phyloP scores from a whole-genome alignment of 208 protist species.

The Leishmania braziliensis region DNA sequence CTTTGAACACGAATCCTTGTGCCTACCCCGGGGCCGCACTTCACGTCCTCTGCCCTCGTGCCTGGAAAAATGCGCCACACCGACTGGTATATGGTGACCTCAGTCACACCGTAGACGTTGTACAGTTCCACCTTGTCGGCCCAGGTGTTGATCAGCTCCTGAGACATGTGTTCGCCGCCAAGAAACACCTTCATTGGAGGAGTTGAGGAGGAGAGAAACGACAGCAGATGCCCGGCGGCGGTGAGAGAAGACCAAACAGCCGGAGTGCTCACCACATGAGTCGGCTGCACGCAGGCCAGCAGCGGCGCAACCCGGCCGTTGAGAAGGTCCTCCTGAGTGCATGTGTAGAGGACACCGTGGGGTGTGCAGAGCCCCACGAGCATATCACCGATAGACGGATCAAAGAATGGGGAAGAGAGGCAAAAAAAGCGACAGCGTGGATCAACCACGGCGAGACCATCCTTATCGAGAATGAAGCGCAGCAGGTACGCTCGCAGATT shows the following conservation, averaged over 20 bases:
- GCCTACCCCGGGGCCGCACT: slow-evolving; percentile 39
- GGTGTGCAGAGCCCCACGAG: slow-evolving; percentile 35
- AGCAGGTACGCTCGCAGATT: slow-evolving; percentile 53
- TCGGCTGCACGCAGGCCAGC: slow-evolving; percentile 28
- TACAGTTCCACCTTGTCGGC: slow-evolving; percentile 38
- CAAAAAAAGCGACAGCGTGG: slow-evolving; percentile 30
- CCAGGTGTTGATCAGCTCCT: slow-evolving; percentile 40
- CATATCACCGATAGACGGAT: slow-evolving; percentile 69
- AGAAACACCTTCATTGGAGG: slow-evolving; percentile 45
- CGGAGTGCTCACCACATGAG: slow-evolving; percentile 58
- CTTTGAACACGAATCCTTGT: slow-evolving; percentile 28
- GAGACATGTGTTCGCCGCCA: slow-evolving; percentile 54
- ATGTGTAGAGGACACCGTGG: slow-evolving; percentile 30
- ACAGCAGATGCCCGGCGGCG: not conserved
- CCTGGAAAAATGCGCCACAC: slow-evolving; percentile 28
- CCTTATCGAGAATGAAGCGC: slow-evolving; percentile 30
- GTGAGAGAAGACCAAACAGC: slow-evolving; percentile 38
- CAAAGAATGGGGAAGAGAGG: slow-evolving; percentile 61
- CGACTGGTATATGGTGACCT: slow-evolving; percentile 69
- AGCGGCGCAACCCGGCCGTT: slow-evolving; percentile 28
- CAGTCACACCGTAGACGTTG: slow-evolving; percentile 75
- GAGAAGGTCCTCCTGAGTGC: slow-evolving; percentile 23
- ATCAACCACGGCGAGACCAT: slow-evolving; percentile 23
- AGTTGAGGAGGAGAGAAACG: not conserved
- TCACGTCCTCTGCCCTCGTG: slow-evolving; percentile 21